phyloP scores from a whole-genome alignment of 2,329 filamentous ascomycete species.

The Lasiodiplodia hormozganensis region DNA sequence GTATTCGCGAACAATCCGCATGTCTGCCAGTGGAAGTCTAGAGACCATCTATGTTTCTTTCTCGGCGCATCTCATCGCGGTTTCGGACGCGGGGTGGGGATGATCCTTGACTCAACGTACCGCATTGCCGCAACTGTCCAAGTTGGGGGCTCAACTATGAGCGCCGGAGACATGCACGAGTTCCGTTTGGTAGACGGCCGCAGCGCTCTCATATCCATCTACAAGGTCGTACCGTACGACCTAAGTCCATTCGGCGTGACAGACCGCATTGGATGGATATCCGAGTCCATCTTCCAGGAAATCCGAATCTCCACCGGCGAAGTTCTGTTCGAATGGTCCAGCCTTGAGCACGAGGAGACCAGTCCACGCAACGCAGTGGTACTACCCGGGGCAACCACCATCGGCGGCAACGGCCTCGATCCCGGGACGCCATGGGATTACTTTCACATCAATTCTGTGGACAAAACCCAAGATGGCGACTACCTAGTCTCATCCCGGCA shows the following conservation, averaged over 20 bases:
- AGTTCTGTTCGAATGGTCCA: conserved; percentile 51
- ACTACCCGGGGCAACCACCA: conserved; percentile 39
- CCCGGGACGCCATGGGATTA: conserved; percentile 49
- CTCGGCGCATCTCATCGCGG: background rate
- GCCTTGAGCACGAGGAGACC: conserved; percentile 44
- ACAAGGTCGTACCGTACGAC: conserved; percentile 48
- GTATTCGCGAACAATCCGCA: background rate
- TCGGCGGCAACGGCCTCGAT: conserved; percentile 48
- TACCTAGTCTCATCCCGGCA: conserved; percentile 40
- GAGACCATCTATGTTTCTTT: conserved; percentile 4
- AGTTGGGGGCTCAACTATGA: background rate
- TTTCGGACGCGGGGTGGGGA: background rate
- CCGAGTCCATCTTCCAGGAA: conserved; percentile 54
- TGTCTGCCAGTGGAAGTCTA: background rate
- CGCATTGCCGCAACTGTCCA: background rate
- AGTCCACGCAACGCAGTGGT: conserved; percentile 35
- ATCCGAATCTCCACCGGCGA: conserved; percentile 49
- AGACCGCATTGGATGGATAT: conserved; percentile 46
- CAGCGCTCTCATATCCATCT: conserved; percentile 53
- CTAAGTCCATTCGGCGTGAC: conserved; percentile 47
- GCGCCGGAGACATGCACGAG: conserved; percentile 51
- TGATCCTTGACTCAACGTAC: background rate
- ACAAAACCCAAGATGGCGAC: conserved; percentile 43
- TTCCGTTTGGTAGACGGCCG: conserved; percentile 51
- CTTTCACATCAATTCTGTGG: conserved; percentile 50